phyloP scores from a whole-genome alignment of 2,329 filamentous ascomycete genomes.

The Apiospora arundinis region DNA sequence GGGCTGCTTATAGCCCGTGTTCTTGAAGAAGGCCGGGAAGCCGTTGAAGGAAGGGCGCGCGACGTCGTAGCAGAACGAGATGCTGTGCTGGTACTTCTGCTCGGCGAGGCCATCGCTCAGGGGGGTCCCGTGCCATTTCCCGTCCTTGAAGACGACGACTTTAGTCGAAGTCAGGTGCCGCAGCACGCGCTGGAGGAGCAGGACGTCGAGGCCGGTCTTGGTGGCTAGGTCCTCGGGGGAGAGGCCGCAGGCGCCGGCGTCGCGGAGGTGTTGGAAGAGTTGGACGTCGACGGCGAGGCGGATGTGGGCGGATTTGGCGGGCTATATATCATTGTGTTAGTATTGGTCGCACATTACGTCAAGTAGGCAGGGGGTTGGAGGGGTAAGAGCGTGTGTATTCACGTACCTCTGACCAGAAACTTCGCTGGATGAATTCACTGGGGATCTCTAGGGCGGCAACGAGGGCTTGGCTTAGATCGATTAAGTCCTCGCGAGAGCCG shows the following conservation, averaged over 20 bases:
- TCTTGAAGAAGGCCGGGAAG: conserved; percentile 26
- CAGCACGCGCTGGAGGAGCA: conserved; percentile 21
- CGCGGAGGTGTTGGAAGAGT: conserved; percentile 24
- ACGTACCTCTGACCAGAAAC: conserved; percentile 24
- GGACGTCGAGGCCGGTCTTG: conserved; percentile 12
- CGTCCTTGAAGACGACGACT: background rate
- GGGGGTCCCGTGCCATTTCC: conserved; percentile 28
- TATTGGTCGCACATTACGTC: background rate
- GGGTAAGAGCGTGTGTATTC: background rate
- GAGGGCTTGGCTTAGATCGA: conserved; percentile 21
- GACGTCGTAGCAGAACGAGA: conserved; percentile 34
- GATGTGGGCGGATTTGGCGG: conserved; percentile 21
- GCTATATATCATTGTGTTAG: background rate
- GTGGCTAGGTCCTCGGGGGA: conserved; percentile 2
- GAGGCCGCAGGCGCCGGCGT: conserved; percentile 20
- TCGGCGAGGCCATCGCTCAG: conserved; percentile 47
- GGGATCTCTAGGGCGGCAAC: conserved; percentile 24
- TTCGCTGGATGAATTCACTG: conserved; percentile 25
- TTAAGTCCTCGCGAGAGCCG: conserved; percentile 19
- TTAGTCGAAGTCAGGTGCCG: conserved; percentile 22
- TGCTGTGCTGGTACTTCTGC: conserved; percentile 46
- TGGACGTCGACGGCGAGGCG: conserved; percentile 21
- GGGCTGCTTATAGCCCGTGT: conserved; percentile 28
- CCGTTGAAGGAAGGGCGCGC: conserved; percentile 27
- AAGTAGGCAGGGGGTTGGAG: background rate